Base-by-base conservation (phyloP, 2,329 filamentous ascomycete genomes). In the Beauveria scarabaeidicola region DNA sequence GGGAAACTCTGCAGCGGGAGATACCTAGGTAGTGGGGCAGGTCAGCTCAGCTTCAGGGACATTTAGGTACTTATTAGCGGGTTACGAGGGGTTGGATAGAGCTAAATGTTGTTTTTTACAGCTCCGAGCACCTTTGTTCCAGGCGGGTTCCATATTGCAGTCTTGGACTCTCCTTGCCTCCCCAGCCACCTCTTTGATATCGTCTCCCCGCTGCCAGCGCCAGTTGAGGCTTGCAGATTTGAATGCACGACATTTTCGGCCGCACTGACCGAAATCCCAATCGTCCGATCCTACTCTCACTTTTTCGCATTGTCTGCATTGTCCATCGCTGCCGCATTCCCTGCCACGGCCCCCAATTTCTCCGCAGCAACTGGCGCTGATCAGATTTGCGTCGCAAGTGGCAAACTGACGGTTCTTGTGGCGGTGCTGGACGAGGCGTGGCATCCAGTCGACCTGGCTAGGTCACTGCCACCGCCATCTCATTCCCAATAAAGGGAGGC, bases 1-100 rank as follows among this genome's bases (percentile, higher is more conserved):
- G 17, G 55, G 55, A 27, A 58, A 51, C 23, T 43, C 55, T 43
- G 9, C 32, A 29, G 55, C 46, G 46, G 55, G 55, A 17, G 55
- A n/a, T n/a, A n/a, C n/a, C n/a, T n/a, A n/a, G n/a, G n/a, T n/a
- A 58, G 23, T 23, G 38, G 55, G 55, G 46, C 36, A 17, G 2
- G 11, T 27, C 29, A 51, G 19, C 53, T 56, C 21, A 8, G 29
- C 13, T 57, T 8, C 43, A 57, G 21, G 32, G 21, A 25, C 13
- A 32, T 11, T 56, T 29, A 40, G 43, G n/a, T n/a, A n/a, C n/a
- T n/a, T n/a, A n/a, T n/a, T n/a, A n/a, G n/a, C n/a, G 15, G n/a
- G 43, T 27, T 2, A 5, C 3, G 3, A 27, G 53, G 53, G 43
- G 53, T 29, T 10, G 17, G 5, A 15, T 7, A 38, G 38, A 38